phyloP scores from a whole-genome alignment of 345 rosid species.

The Ceriops zippeliana region DNA sequence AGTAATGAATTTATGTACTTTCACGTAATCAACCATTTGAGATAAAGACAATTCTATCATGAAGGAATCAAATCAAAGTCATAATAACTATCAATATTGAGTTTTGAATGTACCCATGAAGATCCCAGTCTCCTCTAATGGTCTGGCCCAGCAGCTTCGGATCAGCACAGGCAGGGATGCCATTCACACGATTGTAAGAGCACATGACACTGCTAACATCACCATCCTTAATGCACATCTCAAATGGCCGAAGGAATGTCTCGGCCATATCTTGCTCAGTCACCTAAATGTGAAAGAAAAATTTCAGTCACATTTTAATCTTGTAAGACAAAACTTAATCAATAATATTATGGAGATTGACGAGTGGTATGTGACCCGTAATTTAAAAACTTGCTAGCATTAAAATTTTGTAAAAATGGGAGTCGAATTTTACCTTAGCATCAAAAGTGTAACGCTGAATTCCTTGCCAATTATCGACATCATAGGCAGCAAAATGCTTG shows the following conservation, averaged over 20 bases:
- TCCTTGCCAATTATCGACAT: slow-evolving; percentile 41
- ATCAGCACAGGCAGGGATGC: slow-evolving; percentile 48
- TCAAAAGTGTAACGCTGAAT: slow-evolving; percentile 27
- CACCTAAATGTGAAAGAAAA: slow-evolving; percentile 18
- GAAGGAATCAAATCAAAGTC: not conserved
- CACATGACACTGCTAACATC: slow-evolving; percentile 52
- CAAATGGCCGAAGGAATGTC: slow-evolving; percentile 33
- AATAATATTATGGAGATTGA: too few species aligned
- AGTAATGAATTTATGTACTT: too few species aligned
- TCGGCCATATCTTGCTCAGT: slow-evolving; percentile 37
- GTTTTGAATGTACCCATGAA: slow-evolving; percentile 37
- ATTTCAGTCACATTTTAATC: too few species aligned
- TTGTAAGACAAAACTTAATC: too few species aligned
- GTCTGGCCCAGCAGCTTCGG: slow-evolving; percentile 32
- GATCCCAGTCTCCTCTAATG: slow-evolving; percentile 47
- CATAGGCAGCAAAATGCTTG: slow-evolving; percentile 45
- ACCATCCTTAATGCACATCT: slow-evolving; percentile 46
- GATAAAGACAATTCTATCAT: not conserved
- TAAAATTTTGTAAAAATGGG: too few species aligned
- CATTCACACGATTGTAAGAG: slow-evolving; percentile 44
- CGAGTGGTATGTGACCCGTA: too few species aligned
- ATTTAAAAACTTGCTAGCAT: too few species aligned
- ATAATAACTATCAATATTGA: not conserved
- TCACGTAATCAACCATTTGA: not conserved
- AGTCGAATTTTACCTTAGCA: slow-evolving; percentile 22